Evolutionary conservation across 768 basidiomycete species (phyloP).

Genomic region (Lyophyllum decastes): DNA sequence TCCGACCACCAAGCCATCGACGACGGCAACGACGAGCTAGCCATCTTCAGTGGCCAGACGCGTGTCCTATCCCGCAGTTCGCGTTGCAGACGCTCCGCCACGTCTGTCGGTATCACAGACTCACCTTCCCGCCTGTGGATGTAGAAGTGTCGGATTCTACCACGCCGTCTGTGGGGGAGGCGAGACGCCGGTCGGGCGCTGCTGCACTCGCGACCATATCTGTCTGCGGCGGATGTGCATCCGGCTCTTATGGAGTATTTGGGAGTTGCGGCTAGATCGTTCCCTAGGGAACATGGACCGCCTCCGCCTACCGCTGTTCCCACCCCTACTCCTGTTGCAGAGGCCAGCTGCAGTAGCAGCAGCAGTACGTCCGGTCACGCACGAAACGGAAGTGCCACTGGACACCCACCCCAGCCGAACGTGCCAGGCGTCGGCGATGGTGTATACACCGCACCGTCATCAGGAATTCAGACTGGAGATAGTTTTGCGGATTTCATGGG

Average conservation of each 20-base stretch:
- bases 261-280: slow-evolving; percentile 18
- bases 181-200: not conserved
- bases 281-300: slow-evolving; percentile 1
- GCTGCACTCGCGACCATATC: not conserved
- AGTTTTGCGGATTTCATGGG: slow-evolving; percentile 22
- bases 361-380: not conserved
- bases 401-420: not conserved
- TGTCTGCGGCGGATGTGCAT: slow-evolving; percentile 6
- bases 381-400: not conserved
- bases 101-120: not conserved
- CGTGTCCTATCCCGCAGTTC: slow-evolving; percentile 34
- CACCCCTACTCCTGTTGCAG: too few species aligned
- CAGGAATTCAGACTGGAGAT: slow-evolving; percentile 20
- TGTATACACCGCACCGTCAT: not conserved
- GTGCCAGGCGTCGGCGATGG: not conserved
- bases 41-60: slow-evolving; percentile 56
- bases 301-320: not conserved
- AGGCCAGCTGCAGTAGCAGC: not conserved
- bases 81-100: slow-evolving; percentile 7
- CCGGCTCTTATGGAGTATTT: slow-evolving; percentile 31
- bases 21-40: slow-evolving; percentile 43
- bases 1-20: slow-evolving; percentile 17
- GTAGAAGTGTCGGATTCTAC: slow-evolving; percentile 8
- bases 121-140: slow-evolving; percentile 20
- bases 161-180: not conserved